These are phyloP conservation scores for Fragilariopsis cylindrus DNA, from an alignment of 108 stramenopile genomes.

Conservation along the genomic window DNA sequence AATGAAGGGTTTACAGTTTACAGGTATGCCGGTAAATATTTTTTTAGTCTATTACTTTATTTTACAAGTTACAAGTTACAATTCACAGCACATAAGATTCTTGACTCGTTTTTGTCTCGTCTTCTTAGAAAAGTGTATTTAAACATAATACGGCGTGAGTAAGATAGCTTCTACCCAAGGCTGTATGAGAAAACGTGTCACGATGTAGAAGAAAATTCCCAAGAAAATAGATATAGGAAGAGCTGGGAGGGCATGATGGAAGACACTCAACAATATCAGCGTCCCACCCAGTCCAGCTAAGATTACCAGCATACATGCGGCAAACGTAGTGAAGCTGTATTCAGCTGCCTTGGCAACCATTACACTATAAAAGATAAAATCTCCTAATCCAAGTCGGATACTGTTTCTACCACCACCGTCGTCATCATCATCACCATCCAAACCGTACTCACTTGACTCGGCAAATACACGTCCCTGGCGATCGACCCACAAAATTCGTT, in stretches of 20 bases:
- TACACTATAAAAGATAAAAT: conserved; percentile 97
- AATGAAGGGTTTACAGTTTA: too few species aligned
- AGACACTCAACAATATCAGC: conserved; percentile 88
- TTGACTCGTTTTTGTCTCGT: too few species aligned
- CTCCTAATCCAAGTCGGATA: conserved; percentile 76
- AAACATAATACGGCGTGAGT: conserved; percentile 73
- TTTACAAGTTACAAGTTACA: too few species aligned
- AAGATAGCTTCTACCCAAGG: conserved; percentile 78
- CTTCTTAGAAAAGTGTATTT: conserved; percentile 2
- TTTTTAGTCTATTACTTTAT: too few species aligned
- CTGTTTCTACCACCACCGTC: conserved; percentile 43
- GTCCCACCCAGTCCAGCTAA: conserved; percentile 91
- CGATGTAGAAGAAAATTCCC: conserved; percentile 78
- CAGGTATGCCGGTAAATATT: too few species aligned
- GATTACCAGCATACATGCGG: conserved; percentile 86
- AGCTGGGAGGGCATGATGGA: conserved; percentile 91
- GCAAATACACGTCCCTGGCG: conserved; percentile 77
- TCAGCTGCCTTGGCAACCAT: conserved; percentile 92
- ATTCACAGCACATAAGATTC: too few species aligned
- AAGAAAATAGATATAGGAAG: conserved; percentile 88
- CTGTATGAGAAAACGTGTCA: conserved; percentile 65
- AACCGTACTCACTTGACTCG: conserved; percentile 52
- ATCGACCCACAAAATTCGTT: conserved; percentile 74
- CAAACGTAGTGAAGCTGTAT: conserved; percentile 90
- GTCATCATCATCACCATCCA: conserved; percentile 53